Evolutionary conservation across 78 protist species (phyloP).

Genomic region (Pigoraptor vietnamica): DNA sequence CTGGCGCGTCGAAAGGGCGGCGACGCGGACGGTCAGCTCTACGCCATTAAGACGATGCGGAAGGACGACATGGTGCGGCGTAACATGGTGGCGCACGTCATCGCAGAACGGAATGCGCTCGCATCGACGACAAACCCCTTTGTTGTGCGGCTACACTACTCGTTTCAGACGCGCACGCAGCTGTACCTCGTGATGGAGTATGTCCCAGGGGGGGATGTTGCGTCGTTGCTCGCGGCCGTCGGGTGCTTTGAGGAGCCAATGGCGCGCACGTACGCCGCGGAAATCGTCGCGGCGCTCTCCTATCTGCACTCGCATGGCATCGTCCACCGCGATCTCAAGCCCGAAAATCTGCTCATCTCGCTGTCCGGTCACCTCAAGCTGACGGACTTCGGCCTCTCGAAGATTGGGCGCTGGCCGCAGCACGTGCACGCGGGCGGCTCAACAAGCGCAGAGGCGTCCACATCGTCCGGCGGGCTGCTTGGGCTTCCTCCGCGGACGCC

Average conservation of each 20-base stretch:
- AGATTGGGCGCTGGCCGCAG: not conserved
- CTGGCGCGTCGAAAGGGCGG: not conserved
- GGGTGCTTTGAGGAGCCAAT: slow-evolving; percentile 28
- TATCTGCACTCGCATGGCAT: slow-evolving; percentile 38
- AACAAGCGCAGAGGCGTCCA: too few relatives aligned
- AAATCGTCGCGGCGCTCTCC: slow-evolving; percentile 31
- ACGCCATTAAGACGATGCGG: slow-evolving; percentile 81
- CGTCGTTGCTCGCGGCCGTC: slow-evolving; percentile 1
- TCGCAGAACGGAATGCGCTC: slow-evolving; percentile 52
- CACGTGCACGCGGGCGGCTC: not conserved
- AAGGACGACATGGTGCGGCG: slow-evolving; percentile 58
- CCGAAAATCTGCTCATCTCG: slow-evolving; percentile 78
- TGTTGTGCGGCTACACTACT: slow-evolving; percentile 48
- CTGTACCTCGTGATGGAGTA: slow-evolving; percentile 62
- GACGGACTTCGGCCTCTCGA: slow-evolving; percentile 91
- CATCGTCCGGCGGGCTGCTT: not conserved
- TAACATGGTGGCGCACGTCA: slow-evolving; percentile 43
- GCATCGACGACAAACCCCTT: slow-evolving; percentile 23
- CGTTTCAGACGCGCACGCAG: slow-evolving; percentile 25
- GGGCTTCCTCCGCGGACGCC: not conserved
- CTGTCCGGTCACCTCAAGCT: slow-evolving; percentile 81
- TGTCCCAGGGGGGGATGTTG: slow-evolving; percentile 44
- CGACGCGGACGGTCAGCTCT: slow-evolving; percentile 55
- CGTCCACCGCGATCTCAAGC: slow-evolving; percentile 72
- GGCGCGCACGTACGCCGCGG: slow-evolving; percentile 31